Evolutionary conservation across 208 protist genomes (phyloP).

Genomic region (Leishmania lainsoni): DNA sequence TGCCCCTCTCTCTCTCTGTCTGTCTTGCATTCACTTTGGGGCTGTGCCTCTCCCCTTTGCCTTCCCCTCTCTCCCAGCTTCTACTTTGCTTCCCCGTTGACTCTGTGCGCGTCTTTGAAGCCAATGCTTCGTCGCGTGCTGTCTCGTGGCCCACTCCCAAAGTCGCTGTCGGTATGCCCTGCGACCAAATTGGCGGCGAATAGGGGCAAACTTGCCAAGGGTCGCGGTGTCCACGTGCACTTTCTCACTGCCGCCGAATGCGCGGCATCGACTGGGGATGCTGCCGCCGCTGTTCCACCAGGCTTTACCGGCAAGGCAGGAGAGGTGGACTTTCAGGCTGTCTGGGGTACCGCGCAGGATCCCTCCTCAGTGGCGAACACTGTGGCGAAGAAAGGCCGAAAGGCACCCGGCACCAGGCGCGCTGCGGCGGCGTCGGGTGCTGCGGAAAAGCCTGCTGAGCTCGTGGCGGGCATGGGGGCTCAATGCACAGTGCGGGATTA

Average conservation of each 20-base stretch:
- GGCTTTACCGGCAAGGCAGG: conserved; percentile 56
- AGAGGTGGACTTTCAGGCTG: conserved; percentile 28
- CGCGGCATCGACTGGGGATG: not conserved
- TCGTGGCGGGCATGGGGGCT: conserved; percentile 35
- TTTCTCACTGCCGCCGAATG: conserved; percentile 24
- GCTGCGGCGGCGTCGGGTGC: not conserved
- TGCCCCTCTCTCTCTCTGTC: not conserved
- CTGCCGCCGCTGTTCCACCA: conserved; percentile 11
- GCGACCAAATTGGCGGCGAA: conserved; percentile 9
- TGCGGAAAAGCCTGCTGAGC: conserved; percentile 10
- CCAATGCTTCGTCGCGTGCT: conserved; percentile 74
- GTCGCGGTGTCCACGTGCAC: conserved; percentile 21
- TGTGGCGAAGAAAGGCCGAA: not conserved
- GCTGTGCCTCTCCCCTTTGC: not conserved
- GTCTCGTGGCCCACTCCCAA: conserved; percentile 54
- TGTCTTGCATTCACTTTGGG: not conserved
- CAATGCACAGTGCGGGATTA: conserved; percentile 59
- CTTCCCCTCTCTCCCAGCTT: not conserved
- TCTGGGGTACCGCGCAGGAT: conserved; percentile 4
- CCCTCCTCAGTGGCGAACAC: not conserved
- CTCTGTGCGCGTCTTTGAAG: not conserved
- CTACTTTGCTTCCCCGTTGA: conserved; percentile 1
- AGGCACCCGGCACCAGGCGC: not conserved
- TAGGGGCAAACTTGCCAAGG: conserved; percentile 12
- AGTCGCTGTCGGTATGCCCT: conserved; percentile 35